These are phyloP conservation scores for Cyclospora cayetanensis DNA, from an alignment of 169 alveolate genomes.

Conservation along the genomic window DNA sequence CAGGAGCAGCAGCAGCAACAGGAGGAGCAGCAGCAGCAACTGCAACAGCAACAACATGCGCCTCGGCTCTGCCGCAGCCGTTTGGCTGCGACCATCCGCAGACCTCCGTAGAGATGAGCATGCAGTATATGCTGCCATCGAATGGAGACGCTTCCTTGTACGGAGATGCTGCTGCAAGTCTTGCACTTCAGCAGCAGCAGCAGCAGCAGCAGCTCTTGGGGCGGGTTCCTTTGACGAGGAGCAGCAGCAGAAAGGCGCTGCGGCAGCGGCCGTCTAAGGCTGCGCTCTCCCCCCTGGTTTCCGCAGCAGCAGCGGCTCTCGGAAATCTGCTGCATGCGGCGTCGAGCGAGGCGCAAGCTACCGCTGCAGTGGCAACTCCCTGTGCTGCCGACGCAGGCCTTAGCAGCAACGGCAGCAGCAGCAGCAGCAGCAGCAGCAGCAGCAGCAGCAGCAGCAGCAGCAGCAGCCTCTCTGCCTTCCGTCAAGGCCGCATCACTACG, in stretches of 20 bases:
- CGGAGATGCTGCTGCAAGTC: neutral
- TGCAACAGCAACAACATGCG: neutral
- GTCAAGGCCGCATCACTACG: neutral
- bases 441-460: constrained; percentile 51
- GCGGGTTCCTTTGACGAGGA: neutral
- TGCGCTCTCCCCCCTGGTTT: neutral
- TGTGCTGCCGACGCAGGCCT: neutral
- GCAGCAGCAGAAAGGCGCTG: constrained; percentile 54
- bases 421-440: neutral
- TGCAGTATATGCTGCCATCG: neutral
- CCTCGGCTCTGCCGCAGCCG: constrained; percentile 1
- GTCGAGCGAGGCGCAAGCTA: neutral
- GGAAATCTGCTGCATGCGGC: no score
- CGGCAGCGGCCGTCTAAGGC: constrained; percentile 32
- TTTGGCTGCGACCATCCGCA: neutral
- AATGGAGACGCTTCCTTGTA: neutral
- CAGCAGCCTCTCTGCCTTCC: constrained; percentile 1
- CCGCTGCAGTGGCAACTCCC: neutral
- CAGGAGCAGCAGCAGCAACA: neutral
- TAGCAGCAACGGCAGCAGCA: neutral
- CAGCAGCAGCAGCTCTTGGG: constrained; percentile 54
- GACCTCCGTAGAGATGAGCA: neutral
- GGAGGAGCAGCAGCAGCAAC: neutral
- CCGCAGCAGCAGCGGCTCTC: constrained; percentile 21
- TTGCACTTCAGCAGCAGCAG: constrained; percentile 59